Percentiles rank a stretch among this genome's conserved stretches.
Evolutionary conservation across 129 eudicot genomes (phyloP).

Genomic region (Lactuca saligna): DNA sequence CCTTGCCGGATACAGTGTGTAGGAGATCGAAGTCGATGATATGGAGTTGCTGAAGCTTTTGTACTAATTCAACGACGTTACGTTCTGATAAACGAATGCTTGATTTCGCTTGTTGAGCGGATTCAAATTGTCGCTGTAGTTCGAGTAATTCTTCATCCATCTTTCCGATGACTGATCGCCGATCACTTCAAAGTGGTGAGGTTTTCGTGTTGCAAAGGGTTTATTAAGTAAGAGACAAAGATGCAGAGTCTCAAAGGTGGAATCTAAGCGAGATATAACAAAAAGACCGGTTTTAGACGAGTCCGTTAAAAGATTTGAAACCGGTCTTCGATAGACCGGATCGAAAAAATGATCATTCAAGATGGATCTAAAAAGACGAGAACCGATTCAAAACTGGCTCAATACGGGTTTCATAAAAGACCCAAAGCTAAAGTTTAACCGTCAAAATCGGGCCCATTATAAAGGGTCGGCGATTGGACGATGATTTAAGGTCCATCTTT

Average conservation of each 20-base stretch:
- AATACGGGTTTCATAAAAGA: too few species aligned
- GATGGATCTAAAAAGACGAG: too few species aligned
- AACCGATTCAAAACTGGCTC: too few species aligned
- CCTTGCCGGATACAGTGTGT: slow-evolving; percentile 97
- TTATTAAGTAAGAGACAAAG: neutral
- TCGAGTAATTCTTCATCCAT: slow-evolving; percentile 94
- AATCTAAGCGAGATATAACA: neutral
- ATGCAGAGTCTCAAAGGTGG: neutral
- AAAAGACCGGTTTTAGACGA: too few species aligned
- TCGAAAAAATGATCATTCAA: too few species aligned
- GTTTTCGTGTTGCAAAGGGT: slow-evolving; percentile 3
- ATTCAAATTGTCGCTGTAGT: slow-evolving; percentile 86
- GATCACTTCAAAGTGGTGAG: slow-evolving; percentile 13
- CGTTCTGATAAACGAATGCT: slow-evolving; percentile 92
- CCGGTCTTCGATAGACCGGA: too few species aligned
- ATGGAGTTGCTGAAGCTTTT: slow-evolving; percentile 76
- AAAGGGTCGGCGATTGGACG: too few species aligned
- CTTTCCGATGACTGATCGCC: neutral
- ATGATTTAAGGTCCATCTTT: too few species aligned
- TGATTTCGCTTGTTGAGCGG: slow-evolving; percentile 91
- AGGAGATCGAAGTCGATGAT: slow-evolving; percentile 95
- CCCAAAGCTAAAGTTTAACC: too few species aligned
- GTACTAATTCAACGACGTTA: slow-evolving; percentile 95
- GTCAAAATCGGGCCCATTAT: too few species aligned
- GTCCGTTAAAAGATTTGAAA: too few species aligned